phyloP scores from a whole-genome alignment of 352 stramenopile species.

The Hyaloperonospora arabidopsidis region DNA sequence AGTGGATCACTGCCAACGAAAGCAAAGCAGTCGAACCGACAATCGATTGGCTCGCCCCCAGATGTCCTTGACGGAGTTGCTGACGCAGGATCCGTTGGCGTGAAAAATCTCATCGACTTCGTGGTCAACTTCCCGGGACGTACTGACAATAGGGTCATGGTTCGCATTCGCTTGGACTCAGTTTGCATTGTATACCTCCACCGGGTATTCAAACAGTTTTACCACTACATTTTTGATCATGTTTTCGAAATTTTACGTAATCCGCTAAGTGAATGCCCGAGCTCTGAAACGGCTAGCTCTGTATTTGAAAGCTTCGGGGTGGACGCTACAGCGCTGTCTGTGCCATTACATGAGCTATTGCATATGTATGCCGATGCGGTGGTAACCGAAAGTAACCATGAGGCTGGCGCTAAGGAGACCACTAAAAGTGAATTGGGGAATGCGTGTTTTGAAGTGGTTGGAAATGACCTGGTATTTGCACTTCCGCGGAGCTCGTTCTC shows the following conservation, averaged over 20 bases:
- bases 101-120: conserved; percentile 72
- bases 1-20: conserved; percentile 23
- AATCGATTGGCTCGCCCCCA: conserved; percentile 61
- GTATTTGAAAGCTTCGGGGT: conserved; percentile 35
- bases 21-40: conserved; percentile 48
- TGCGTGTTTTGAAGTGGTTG: conserved; percentile 55
- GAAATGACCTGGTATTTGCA: conserved; percentile 75
- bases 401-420: conserved; percentile 18
- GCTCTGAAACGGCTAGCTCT: conserved; percentile 19
- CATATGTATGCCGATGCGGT: conserved; percentile 29
- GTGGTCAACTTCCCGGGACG: conserved; percentile 21
- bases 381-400: conserved; percentile 13
- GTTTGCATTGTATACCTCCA: conserved; percentile 79
- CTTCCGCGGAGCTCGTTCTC: conserved; percentile 76
- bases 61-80: conserved; percentile 30
- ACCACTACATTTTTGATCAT: conserved; percentile 67
- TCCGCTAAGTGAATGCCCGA: conserved; percentile 29
- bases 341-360: conserved; percentile 31
- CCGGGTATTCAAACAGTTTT: conserved; percentile 82
- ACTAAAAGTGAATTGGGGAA: conserved; percentile 10
- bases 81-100: conserved; percentile 39
- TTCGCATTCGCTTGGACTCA: conserved; percentile 63
- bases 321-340: conserved; percentile 30
- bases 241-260: conserved; percentile 21
- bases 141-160: conserved; percentile 17